Base-by-base conservation (phyloP, 106 monocot genomes). In the Phalaenopsis equestris region DNA sequence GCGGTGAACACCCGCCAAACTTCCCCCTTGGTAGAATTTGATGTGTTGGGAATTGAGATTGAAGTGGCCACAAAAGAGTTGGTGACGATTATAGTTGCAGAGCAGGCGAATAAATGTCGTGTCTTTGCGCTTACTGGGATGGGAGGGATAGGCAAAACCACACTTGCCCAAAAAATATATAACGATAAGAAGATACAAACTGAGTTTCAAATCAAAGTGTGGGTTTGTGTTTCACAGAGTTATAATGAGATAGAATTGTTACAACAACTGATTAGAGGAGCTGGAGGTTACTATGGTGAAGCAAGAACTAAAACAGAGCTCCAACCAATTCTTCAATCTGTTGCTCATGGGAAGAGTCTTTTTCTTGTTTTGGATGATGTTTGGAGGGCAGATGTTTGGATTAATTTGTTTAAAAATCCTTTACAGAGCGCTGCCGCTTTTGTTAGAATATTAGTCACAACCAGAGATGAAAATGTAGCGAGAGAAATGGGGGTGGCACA, bases 291-390 rank as follows among this genome's bases (percentile, higher is more conserved):
- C 11, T 23, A 36, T 39, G 68, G 76, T 1, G 80, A 84, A 55
- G 84, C 55, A 11, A 37, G 41, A 37, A 56, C 55, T 1, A 52
- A 21, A 38, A 43, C 23, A 10, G 79, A 84, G 41, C 84, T 84
- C 17, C 68, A 80, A 39, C 76, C 55, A 2, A 42, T 42, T 10
- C 80, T 84, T 70, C 15, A 18, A 0, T 12, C 17, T 1, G 17
- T 16, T 16, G 67, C 77, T 8, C 9, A 38, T n/a, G 21, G 73
- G 2, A 87, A 75, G 82, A 87, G 55, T n/a, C 49, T 87, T 41
- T 75, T 91, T 14, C 79, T 91, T 46, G 85, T 91, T 6, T 49
- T 91, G 24, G 89, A 91, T 82, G 91, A 87, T 78, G 79, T 87
- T 6, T 87, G 85, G 86, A 52, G 77, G 24, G 78, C 64, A 0